phyloP scores from a whole-genome alignment of 352 stramenopile genomes.

The Phytophthora capsici region DNA sequence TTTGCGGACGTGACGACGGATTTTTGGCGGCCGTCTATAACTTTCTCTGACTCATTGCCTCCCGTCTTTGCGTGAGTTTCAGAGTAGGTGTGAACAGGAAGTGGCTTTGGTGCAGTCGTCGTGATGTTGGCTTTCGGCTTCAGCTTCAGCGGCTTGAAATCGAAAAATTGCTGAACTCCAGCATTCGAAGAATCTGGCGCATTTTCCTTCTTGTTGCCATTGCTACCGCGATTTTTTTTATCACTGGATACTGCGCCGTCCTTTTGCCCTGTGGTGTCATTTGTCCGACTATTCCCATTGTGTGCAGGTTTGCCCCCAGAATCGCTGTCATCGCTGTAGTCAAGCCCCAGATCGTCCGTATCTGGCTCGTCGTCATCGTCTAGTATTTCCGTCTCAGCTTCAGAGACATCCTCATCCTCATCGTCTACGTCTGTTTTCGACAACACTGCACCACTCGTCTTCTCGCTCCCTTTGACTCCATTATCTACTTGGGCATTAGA shows the following conservation, averaged over 20 bases:
- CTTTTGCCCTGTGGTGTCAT: constrained; percentile 2
- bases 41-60: constrained; percentile 6
- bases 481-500: too few species aligned
- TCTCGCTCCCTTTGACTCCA: background rate
- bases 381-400: constrained; percentile 46
- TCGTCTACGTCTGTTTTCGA: constrained; percentile 16
- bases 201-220: constrained; percentile 17
- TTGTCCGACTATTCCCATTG: background rate
- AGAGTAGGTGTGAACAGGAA: constrained; percentile 34
- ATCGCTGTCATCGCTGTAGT: constrained; percentile 51
- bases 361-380: constrained; percentile 38
- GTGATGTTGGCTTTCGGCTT: constrained; percentile 32
- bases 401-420: constrained; percentile 46
- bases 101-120: constrained; percentile 30
- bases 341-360: constrained; percentile 43
- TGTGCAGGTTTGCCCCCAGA: background rate
- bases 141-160: constrained; percentile 35
- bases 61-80: constrained; percentile 26
- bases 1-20: background rate
- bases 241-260: background rate
- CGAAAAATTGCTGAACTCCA: constrained; percentile 51
- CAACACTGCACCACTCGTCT: background rate
- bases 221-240: constrained; percentile 1
- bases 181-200: constrained; percentile 14
- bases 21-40: constrained; percentile 13